These are phyloP conservation scores for Nakaseomyces bracarensis DNA, from an alignment of 1,139 yeast genomes.

Conservation along the genomic window DNA sequence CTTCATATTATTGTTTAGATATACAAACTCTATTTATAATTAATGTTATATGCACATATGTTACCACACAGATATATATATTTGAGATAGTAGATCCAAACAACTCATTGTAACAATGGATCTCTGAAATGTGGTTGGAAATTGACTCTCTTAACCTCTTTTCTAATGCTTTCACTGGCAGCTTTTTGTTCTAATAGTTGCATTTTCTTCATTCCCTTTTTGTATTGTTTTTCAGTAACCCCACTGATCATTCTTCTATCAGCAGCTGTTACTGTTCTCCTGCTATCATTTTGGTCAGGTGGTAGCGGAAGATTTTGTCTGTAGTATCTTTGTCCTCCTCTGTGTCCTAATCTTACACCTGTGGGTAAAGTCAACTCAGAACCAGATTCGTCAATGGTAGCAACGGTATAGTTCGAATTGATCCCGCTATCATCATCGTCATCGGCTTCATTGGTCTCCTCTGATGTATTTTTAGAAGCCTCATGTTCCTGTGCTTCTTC, in stretches of 20 bases:
- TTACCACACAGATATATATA: too few species aligned
- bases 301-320: constrained; percentile 41
- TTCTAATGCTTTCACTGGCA: constrained; percentile 42
- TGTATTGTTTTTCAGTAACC: constrained; percentile 37
- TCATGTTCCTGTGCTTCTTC: constrained; percentile 34
- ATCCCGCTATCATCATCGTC: constrained; percentile 29
- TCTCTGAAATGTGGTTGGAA: constrained; percentile 62
- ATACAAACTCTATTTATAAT: too few species aligned
- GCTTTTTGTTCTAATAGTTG: constrained; percentile 41
- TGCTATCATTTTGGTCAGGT: constrained; percentile 25
- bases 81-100: too few species aligned
- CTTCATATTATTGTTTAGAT: too few species aligned
- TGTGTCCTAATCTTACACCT: constrained; percentile 57
- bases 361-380: constrained; percentile 56
- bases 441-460: constrained; percentile 37
- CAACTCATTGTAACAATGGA: constrained; percentile 41
- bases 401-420: constrained; percentile 33
- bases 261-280: constrained; percentile 46
- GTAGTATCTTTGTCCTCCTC: constrained; percentile 54
- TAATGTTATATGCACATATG: too few species aligned
- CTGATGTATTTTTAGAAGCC: constrained; percentile 25
- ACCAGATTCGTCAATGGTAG: constrained; percentile 42
- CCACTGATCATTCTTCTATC: constrained; percentile 44
- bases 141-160: constrained; percentile 46
- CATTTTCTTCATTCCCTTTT: constrained; percentile 40